A percentile compares a stretch with the other conserved stretches of the same genome.
Conservation (phyloP, 2,329 filamentous ascomycete species). For the Ophiostoma angusticollis region DNA sequence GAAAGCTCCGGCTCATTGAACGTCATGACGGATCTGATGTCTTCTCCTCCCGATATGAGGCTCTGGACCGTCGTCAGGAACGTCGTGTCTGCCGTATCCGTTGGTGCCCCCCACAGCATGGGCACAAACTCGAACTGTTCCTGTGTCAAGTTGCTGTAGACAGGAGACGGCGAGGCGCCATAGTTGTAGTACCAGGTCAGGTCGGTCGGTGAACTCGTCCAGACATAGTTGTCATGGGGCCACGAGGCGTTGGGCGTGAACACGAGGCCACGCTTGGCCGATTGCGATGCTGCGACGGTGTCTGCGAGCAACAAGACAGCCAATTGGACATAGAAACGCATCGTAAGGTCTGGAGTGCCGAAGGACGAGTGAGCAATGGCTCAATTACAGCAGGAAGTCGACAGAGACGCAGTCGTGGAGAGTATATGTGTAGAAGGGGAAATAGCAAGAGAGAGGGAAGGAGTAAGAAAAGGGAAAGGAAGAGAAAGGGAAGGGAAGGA, state of each 20-base stretch:
- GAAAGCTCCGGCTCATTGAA: slow-evolving; percentile 70
- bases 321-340: no score
- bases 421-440: no score
- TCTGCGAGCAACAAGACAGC: slow-evolving; percentile 5
- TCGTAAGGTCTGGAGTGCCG: no score
- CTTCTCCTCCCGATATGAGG: slow-evolving; percentile 38
- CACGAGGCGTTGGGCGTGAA: slow-evolving; percentile 46
- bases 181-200: slow-evolving; percentile 87
- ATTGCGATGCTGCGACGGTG: slow-evolving; percentile 21
- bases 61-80: slow-evolving; percentile 48
- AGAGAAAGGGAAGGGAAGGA: no score
- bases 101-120: slow-evolving; percentile 59
- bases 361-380: neutral
- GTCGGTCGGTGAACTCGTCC: slow-evolving; percentile 42
- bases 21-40: slow-evolving; percentile 55
- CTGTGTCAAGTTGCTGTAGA: slow-evolving; percentile 35
- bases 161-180: slow-evolving; percentile 38
- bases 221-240: slow-evolving; percentile 52
- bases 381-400: no score
- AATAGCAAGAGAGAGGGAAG: neutral
- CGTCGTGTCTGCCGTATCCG: slow-evolving; percentile 35
- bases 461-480: no score
- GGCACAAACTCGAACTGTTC: slow-evolving; percentile 60
- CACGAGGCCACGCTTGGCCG: slow-evolving; percentile 59
- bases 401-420: no score